Conservation (phyloP, 2,329 filamentous ascomycete genomes). For the Phialemoniopsis sp. region DNA sequence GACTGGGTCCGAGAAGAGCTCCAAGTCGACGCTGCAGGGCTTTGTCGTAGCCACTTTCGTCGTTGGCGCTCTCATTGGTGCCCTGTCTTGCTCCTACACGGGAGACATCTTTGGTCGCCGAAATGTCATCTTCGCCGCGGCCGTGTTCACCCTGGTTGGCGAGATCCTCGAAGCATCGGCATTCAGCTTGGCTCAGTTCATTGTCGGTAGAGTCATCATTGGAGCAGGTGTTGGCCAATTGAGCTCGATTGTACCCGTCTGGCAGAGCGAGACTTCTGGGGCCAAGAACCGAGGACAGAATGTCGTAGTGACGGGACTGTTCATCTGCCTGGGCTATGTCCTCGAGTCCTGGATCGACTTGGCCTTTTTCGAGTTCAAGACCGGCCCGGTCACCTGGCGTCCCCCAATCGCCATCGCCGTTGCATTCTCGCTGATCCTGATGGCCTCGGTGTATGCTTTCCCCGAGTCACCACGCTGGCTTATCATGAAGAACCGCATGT, state of each 20-base stretch:
- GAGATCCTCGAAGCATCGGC: slow-evolving; percentile 43
- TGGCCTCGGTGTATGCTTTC: slow-evolving; percentile 25
- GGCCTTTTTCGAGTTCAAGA: slow-evolving; percentile 7
- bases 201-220: slow-evolving; percentile 44
- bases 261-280: slow-evolving; percentile 16
- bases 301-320: slow-evolving; percentile 15
- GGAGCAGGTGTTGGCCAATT: slow-evolving; percentile 38
- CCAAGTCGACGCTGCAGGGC: slow-evolving; percentile 27
- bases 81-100: slow-evolving; percentile 14
- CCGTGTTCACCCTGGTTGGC: slow-evolving; percentile 43
- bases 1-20: slow-evolving; percentile 30
- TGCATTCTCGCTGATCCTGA: slow-evolving; percentile 22
- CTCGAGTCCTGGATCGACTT: slow-evolving; percentile 9
- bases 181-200: slow-evolving; percentile 41
- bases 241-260: slow-evolving; percentile 40
- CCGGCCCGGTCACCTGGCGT: slow-evolving; percentile 10
- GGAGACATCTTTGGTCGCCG: slow-evolving; percentile 47
- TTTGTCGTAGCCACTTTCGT: slow-evolving; percentile 13
- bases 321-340: slow-evolving; percentile 8
- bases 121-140: slow-evolving; percentile 43
- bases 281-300: slow-evolving; percentile 13
- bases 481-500: not conserved
- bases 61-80: slow-evolving; percentile 14
- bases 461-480: slow-evolving; percentile 20
- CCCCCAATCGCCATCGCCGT: slow-evolving; percentile 30